phyloP scores from a whole-genome alignment of 1,284 basidiomycete species.

The Apiotrichum brassicae region DNA sequence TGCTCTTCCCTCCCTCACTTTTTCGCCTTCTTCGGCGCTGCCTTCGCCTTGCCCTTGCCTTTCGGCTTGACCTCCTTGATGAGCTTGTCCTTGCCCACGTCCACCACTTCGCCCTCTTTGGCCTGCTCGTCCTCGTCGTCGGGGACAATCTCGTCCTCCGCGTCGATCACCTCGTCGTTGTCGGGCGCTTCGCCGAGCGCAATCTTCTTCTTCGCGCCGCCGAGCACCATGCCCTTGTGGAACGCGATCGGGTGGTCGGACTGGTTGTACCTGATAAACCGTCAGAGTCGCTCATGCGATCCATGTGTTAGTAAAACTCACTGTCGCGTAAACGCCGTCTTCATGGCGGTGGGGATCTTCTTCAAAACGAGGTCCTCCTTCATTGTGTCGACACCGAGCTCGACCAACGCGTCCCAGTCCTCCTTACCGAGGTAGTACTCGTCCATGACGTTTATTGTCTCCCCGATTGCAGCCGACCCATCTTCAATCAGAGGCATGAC shows the following conservation, averaged over 20 bases:
- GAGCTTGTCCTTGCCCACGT: slow-evolving; percentile 53
- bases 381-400: slow-evolving; percentile 79
- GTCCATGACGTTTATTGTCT: slow-evolving; percentile 84
- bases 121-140: slow-evolving; percentile 49
- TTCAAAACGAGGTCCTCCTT: slow-evolving; percentile 69
- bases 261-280: slow-evolving; percentile 73
- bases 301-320: too few relatives aligned
- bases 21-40: not conserved
- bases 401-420: slow-evolving; percentile 92
- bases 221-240: slow-evolving; percentile 73
- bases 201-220: slow-evolving; percentile 65
- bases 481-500: slow-evolving; percentile 66
- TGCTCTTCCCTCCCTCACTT: too few relatives aligned
- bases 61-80: slow-evolving; percentile 52
- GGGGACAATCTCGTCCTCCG: slow-evolving; percentile 30
- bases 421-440: slow-evolving; percentile 88
- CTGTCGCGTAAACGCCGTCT: slow-evolving; percentile 80
- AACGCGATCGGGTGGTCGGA: slow-evolving; percentile 83
- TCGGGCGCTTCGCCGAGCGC: slow-evolving; percentile 66
- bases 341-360: slow-evolving; percentile 73
- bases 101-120: slow-evolving; percentile 45
- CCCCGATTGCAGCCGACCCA: slow-evolving; percentile 65
- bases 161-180: slow-evolving; percentile 74
- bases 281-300: not conserved
- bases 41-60: slow-evolving; percentile 14